These are phyloP conservation scores for Peronospora farinosa DNA, from an alignment of 352 stramenopile genomes.

Conservation along the genomic window DNA sequence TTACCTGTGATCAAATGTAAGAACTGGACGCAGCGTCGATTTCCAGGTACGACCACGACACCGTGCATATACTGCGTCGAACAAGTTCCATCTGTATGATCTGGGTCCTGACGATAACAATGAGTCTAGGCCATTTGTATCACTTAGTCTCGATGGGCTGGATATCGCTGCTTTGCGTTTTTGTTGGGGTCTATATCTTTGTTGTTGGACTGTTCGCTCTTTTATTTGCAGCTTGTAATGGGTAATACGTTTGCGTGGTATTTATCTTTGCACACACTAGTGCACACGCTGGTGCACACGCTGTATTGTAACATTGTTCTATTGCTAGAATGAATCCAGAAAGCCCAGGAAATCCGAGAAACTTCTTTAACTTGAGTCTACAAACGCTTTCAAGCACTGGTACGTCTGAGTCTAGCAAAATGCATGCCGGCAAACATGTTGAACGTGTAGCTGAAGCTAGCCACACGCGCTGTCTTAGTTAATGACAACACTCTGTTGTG, in stretches of 20 bases:
- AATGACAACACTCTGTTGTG: not conserved
- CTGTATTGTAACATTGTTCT: not conserved
- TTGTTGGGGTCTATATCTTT: slow-evolving; percentile 40
- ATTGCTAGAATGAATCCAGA: slow-evolving; percentile 5
- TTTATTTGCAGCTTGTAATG: slow-evolving; percentile 36
- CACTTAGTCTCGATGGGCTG: slow-evolving; percentile 45
- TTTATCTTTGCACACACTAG: not conserved
- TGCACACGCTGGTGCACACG: not conserved
- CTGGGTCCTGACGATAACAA: not conserved
- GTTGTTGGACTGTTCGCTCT: slow-evolving; percentile 45
- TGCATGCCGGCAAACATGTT: not conserved
- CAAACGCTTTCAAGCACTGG: slow-evolving; percentile 57
- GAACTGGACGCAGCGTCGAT: slow-evolving; percentile 27
- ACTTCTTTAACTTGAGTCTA: slow-evolving; percentile 60
- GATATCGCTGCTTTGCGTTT: slow-evolving; percentile 38
- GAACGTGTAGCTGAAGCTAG: not conserved
- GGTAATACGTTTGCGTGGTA: slow-evolving; percentile 16
- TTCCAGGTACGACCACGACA: slow-evolving; percentile 24
- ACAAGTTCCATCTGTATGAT: not conserved
- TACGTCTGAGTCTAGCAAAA: slow-evolving; percentile 6
- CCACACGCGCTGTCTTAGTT: not conserved
- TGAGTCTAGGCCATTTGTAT: slow-evolving; percentile 35
- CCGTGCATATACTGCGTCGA: not conserved
- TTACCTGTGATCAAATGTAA: slow-evolving; percentile 49
- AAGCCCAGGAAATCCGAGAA: slow-evolving; percentile 17